Percentiles rank a stretch among this genome's conserved stretches.
Conservation (phyloP, 148 eudicot species). For the Nepenthes gracilis region DNA sequence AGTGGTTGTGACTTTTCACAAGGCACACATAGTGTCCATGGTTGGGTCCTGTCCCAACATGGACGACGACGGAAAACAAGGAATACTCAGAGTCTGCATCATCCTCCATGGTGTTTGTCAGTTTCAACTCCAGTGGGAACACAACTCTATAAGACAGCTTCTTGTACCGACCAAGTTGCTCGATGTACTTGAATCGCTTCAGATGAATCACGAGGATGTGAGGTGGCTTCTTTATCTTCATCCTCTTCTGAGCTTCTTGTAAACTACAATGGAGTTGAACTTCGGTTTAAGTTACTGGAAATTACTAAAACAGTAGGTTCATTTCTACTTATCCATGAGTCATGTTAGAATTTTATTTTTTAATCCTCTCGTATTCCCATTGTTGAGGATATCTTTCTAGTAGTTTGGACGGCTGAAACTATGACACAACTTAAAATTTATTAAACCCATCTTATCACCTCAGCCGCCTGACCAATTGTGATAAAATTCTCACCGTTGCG, state of each 20-base stretch:
- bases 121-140: constrained; percentile 68
- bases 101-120: constrained; percentile 63
- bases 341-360: too few species aligned
- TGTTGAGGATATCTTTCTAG: too few species aligned
- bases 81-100: constrained; percentile 70
- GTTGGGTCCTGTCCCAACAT: constrained; percentile 78
- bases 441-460: too few species aligned
- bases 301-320: background rate
- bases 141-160: constrained; percentile 79
- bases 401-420: too few species aligned
- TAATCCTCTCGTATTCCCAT: too few species aligned
- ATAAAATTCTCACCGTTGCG: too few species aligned
- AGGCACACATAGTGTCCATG: constrained; percentile 86
- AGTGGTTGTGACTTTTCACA: constrained; percentile 76
- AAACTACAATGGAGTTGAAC: constrained; percentile 31
- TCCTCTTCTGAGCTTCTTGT: constrained; percentile 90
- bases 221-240: constrained; percentile 86
- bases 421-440: too few species aligned
- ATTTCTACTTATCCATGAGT: too few species aligned
- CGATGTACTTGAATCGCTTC: constrained; percentile 78
- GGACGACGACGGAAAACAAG: constrained; percentile 67
- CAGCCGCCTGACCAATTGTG: too few species aligned
- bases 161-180: constrained; percentile 64
- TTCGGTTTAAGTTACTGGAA: background rate
- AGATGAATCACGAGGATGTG: constrained; percentile 74